Percentiles rank a stretch among this genome's conserved stretches.
Conservation (phyloP, 2,329 filamentous ascomycete genomes). For the Monosporascus cannonballus region DNA sequence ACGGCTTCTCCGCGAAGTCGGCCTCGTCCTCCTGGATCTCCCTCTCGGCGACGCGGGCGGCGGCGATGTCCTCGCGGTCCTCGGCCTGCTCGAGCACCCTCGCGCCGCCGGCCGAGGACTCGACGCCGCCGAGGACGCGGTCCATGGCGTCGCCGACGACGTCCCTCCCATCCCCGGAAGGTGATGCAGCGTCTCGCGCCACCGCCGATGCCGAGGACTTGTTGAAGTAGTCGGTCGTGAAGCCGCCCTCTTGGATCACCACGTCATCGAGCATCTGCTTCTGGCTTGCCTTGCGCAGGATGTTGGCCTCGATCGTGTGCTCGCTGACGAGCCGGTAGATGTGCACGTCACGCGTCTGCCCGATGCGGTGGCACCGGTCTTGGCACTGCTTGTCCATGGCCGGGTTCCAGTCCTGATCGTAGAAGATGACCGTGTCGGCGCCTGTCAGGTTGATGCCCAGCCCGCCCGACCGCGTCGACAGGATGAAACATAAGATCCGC, state of each 20-base stretch:
- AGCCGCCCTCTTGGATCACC: constrained; percentile 96
- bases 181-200: constrained; percentile 62
- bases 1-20: constrained; percentile 70
- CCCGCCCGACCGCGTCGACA: constrained; percentile 90
- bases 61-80: constrained; percentile 84
- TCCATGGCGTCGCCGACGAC: constrained; percentile 68
- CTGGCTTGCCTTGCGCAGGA: constrained; percentile 91
- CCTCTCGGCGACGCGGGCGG: constrained; percentile 80
- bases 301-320: constrained; percentile 96
- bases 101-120: constrained; percentile 56
- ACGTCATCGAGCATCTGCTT: constrained; percentile 98
- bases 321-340: constrained; percentile 93
- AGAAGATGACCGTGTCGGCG: constrained; percentile 97
- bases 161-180: constrained; percentile 46
- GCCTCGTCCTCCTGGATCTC: constrained; percentile 83
- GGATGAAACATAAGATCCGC: constrained; percentile 88
- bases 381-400: constrained; percentile 99
- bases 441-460: constrained; percentile 95
- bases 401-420: constrained; percentile 98
- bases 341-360: constrained; percentile 94
- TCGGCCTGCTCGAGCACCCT: constrained; percentile 75
- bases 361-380: constrained; percentile 93
- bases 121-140: constrained; percentile 66
- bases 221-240: constrained; percentile 94
- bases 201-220: constrained; percentile 58